Evolutionary conservation across 345 rosid genomes (phyloP), one percentile per base, ranked within the genome.

Genomic region (Theobroma cacao): DNA sequence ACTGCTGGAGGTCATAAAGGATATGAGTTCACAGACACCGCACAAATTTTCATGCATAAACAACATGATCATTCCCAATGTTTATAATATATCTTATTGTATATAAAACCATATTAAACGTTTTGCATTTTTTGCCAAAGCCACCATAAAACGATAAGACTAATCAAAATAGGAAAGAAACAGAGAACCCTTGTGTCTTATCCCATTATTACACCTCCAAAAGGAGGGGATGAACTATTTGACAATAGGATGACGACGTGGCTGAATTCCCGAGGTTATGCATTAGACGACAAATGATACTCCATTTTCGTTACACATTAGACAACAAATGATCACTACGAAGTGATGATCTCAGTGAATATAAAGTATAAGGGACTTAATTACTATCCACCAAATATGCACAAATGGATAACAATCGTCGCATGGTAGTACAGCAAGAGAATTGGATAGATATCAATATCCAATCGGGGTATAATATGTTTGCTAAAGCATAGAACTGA

Each of bases 331-430:
- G 43, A 47, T 31, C 28, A 7, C 59, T 3, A 18, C 40, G 48
- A 70, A 28, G 38, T 13, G 7, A 48, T 59, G 48, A 70, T 47
- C 58, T 70, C 22, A 48, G 72, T 47, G 9, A 67, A 41, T 28
- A 43, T 43, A 24, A 24, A 5, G 24, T 68, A 26, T 4, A 68
- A 28, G 2, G n/a, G 7, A 68, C 22, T 4, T 45, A 26, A 56
- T 11, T n/a, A 72, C 28, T 12, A 31, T 26, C 63, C 60, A 50
- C 33, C 59, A 75, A 77, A 33, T 61, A 48, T 45, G 52, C 41
- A 66, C 67, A 58, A 55, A 69, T 61, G 52, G 66, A 69, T 61
- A 52, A 13, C 14, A 18, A 80, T 79, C 61, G 75, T 15, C 3
- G n/a, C 58, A 69, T 17, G 26, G 38, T 47, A 28, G n/a, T 69